These are phyloP conservation scores for Septoria linicola DNA, from an alignment of 2,329 filamentous ascomycete genomes.

Conservation along the genomic window DNA sequence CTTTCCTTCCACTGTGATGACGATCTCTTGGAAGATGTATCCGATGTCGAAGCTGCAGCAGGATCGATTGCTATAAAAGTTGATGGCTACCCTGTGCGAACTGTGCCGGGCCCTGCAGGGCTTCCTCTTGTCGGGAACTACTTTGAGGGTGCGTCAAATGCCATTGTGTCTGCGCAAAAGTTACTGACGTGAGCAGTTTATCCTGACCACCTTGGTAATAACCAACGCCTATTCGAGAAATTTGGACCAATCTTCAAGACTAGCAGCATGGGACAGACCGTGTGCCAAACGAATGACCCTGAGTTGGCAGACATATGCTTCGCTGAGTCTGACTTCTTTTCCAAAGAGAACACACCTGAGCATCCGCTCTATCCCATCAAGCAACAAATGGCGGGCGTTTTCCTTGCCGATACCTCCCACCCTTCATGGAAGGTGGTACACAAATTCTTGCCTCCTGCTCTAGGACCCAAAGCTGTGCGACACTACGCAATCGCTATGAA, in stretches of 20 bases:
- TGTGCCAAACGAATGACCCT: slow-evolving; percentile 42
- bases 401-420: slow-evolving; percentile 50
- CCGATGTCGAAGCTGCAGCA: slow-evolving; percentile 22
- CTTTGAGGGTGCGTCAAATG: too few relatives aligned
- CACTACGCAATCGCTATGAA: slow-evolving; percentile 64
- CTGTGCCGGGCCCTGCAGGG: slow-evolving; percentile 41
- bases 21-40: slow-evolving; percentile 14
- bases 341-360: slow-evolving; percentile 41
- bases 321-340: slow-evolving; percentile 42
- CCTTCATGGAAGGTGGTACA: slow-evolving; percentile 54
- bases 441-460: slow-evolving; percentile 61
- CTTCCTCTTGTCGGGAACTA: slow-evolving; percentile 42
- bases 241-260: slow-evolving; percentile 43
- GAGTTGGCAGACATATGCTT: slow-evolving; percentile 38
- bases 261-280: slow-evolving; percentile 39
- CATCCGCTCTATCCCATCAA: slow-evolving; percentile 39
- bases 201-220: slow-evolving; percentile 46
- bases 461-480: slow-evolving; percentile 59
- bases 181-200: too few relatives aligned
- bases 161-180: too few relatives aligned
- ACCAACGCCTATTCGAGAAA: slow-evolving; percentile 42
- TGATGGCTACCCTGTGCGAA: slow-evolving; percentile 51
- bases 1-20: slow-evolving; percentile 21
- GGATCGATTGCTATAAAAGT: slow-evolving; percentile 44
- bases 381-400: slow-evolving; percentile 35